Evolutionary conservation across 208 protist species (phyloP).

Genomic region (Trypanosoma melophagium): DNA sequence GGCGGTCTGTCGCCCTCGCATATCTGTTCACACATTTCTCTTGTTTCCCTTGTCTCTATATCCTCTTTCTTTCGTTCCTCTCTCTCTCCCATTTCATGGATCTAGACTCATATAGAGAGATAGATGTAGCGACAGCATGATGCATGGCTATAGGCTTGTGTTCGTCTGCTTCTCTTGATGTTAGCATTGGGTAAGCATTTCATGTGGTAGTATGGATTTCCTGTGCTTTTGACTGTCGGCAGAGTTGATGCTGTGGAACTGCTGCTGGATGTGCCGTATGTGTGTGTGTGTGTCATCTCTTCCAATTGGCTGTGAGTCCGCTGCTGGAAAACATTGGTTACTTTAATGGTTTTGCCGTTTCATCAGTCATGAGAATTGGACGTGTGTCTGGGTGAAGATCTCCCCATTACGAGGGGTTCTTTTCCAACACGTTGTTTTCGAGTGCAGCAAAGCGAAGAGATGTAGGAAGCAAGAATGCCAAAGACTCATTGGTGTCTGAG

Average conservation of each 20-base stretch:
- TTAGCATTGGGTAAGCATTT: too few species aligned
- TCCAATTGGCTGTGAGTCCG: constrained; percentile 37
- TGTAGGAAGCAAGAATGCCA: too few species aligned
- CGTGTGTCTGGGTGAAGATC: background rate
- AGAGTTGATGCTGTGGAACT: too few species aligned
- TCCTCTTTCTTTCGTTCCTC: background rate
- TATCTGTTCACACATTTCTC: background rate
- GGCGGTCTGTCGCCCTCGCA: background rate
- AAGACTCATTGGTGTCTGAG: too few species aligned
- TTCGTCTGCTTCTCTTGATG: too few species aligned
- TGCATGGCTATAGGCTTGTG: background rate
- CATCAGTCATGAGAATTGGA: constrained; percentile 29
- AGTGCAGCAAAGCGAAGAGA: too few species aligned
- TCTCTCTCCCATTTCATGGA: constrained; percentile 7
- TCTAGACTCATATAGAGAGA: background rate
- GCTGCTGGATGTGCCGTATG: too few species aligned
- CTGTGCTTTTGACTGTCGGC: too few species aligned
- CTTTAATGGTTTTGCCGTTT: constrained; percentile 65
- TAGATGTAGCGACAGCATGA: background rate
- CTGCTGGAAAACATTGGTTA: constrained; percentile 67
- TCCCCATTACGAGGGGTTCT: too few species aligned
- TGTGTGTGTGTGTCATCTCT: too few species aligned
- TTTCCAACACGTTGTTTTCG: too few species aligned
- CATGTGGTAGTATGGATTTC: too few species aligned
- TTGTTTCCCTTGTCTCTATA: background rate